These are phyloP conservation scores for Aquilaria agallochum DNA, from an alignment of 441 rosid genomes.

Conservation along the genomic window DNA sequence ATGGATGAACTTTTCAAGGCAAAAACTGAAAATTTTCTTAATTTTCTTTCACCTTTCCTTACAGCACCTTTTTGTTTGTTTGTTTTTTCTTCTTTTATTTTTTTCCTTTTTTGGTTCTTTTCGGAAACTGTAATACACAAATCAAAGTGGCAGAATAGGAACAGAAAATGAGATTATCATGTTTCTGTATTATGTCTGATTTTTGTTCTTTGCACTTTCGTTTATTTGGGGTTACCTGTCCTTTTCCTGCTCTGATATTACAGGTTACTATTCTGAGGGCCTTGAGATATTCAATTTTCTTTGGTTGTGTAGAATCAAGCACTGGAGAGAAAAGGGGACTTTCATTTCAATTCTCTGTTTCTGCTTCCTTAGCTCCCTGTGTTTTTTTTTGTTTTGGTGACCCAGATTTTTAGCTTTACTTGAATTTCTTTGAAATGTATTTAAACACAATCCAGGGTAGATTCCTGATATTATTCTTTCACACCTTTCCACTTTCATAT, in stretches of 20 bases:
- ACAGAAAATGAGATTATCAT: background rate
- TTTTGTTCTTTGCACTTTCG: too few relatives aligned
- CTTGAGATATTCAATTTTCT: conserved; percentile 30
- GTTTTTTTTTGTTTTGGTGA: background rate
- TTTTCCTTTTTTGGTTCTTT: background rate
- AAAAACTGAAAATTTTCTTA: background rate
- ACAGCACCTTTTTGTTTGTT: background rate
- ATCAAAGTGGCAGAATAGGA: conserved; percentile 2
- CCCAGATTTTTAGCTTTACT: conserved; percentile 21
- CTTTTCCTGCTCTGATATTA: conserved; percentile 20
- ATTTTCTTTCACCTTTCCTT: background rate
- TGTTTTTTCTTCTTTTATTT: background rate
- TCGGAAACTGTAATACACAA: background rate
- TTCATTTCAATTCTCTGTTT: conserved; percentile 15
- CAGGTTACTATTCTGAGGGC: conserved; percentile 25
- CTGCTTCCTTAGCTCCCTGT: background rate
- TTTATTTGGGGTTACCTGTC: conserved; percentile 10
- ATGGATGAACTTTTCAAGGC: background rate
- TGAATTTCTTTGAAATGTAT: conserved; percentile 25
- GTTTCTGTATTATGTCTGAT: background rate
- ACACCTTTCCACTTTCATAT: conserved; percentile 16
- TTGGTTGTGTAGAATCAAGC: conserved; percentile 19
- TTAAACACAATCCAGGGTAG: conserved; percentile 35
- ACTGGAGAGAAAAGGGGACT: background rate
- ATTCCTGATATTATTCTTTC: conserved; percentile 43